Evolutionary conservation across 2,329 filamentous ascomycete genomes (phyloP), one percentile per base, ranked within the genome.

Genomic region (Nemania serpens): DNA sequence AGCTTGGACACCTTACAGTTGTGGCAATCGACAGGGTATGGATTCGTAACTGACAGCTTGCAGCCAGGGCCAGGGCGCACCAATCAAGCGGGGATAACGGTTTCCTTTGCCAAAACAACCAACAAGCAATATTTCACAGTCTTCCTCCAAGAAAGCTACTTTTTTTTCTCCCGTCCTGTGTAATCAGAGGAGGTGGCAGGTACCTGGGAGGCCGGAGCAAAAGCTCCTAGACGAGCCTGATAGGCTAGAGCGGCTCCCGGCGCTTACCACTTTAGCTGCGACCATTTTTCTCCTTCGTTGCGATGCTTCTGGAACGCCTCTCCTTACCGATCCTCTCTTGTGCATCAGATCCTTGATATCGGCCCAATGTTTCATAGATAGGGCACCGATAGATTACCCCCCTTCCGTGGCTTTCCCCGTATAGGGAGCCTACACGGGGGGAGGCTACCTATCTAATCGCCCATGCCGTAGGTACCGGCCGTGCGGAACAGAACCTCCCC

Each of bases 161-260:
- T 61, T 63, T 65, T 64, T 68, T 69, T 68, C 66, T 68, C 65
- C 53, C 64, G 48, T 65, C 58, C 58, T 63, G 63, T 66, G 62
- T 68, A 51, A 63, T 66, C 54, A 61, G 58, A 58, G 63, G 34
- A 51, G 45, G 60, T 55, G 58, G 59, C 61, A 61, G 59, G 60
- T 66, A 54, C 29, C 33, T 49, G 53, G 65, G 66, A 66, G 60
- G 61, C 64, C 69, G 69, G 69, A 71, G 69, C 67, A 65, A 65
- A 64, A 58, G 67, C 69, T 71, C 69, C 69, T 61, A 17, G 42
- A 25, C 13, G 48, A 53, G 55, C 64, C 56, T 71, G 69, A 71
- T 71, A 69, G 69, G 69, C 59, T 59, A 57, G 51, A 60, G 51
- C 47, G 45, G 62, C 49, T 63, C 54, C 59, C 59, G 55, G 55